Conservation (phyloP, 1,139 yeast species). For the Kluyveromyces sp. region DNA sequence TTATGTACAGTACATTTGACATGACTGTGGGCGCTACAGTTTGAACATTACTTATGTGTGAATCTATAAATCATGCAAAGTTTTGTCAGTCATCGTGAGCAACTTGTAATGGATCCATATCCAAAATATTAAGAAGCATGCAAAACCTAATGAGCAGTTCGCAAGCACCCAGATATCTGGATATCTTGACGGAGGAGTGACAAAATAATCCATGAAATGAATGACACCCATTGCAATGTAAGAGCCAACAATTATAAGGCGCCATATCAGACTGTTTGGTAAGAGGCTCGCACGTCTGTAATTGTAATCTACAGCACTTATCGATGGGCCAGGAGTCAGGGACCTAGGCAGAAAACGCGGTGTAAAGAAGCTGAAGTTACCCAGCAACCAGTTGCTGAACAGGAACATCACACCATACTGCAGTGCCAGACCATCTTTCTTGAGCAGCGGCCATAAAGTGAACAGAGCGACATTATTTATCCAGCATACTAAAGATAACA, state of each 20-base stretch:
- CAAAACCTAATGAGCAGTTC: slow-evolving; percentile 68
- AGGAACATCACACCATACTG: slow-evolving; percentile 61
- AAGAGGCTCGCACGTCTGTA: slow-evolving; percentile 41
- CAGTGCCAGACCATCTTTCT: slow-evolving; percentile 62
- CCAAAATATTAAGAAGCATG: slow-evolving; percentile 70
- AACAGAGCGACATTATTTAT: slow-evolving; percentile 76
- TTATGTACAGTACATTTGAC: no score
- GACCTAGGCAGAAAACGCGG: slow-evolving; percentile 39
- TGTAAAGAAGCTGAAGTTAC: slow-evolving; percentile 43
- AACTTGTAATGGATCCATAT: slow-evolving; percentile 61
- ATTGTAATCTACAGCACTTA: slow-evolving; percentile 27
- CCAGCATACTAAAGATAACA: slow-evolving; percentile 75
- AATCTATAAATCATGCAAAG: slow-evolving; percentile 21
- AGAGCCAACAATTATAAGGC: slow-evolving; percentile 47
- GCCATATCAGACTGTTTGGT: slow-evolving; percentile 51
- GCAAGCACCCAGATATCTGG: slow-evolving; percentile 86
- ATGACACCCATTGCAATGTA: slow-evolving; percentile 48
- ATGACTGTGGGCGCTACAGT: no score
- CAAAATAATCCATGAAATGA: slow-evolving; percentile 48
- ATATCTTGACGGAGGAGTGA: slow-evolving; percentile 49
- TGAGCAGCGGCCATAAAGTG: slow-evolving; percentile 81
- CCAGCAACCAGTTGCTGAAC: slow-evolving; percentile 79
- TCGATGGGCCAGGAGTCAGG: slow-evolving; percentile 39
- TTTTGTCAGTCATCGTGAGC: slow-evolving; percentile 31
- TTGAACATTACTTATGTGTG: background rate